These are phyloP conservation scores for Exsudoporus frostii DNA, from an alignment of 768 basidiomycete species.

Conservation along the genomic window DNA sequence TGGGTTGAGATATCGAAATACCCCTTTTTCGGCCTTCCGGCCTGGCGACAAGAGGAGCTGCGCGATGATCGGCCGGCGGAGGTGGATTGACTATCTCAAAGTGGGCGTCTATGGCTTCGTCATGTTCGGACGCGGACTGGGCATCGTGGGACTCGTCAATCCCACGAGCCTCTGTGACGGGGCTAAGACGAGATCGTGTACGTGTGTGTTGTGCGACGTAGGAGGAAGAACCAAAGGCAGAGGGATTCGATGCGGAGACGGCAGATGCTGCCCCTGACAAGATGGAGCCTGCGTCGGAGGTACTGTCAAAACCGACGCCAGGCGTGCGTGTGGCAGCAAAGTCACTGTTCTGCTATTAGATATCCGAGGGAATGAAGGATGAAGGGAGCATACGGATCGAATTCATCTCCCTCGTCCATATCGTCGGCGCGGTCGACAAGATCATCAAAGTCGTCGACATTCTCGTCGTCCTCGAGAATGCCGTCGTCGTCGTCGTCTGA, in stretches of 20 bases:
- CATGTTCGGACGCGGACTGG: slow-evolving; percentile 19
- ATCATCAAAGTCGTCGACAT: slow-evolving; percentile 51
- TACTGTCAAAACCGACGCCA: slow-evolving; percentile 53
- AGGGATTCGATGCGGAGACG: slow-evolving; percentile 54
- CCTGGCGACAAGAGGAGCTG: slow-evolving; percentile 19
- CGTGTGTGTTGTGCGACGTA: slow-evolving; percentile 36
- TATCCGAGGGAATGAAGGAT: background rate
- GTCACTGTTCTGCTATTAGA: slow-evolving; percentile 42
- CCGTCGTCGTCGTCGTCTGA: slow-evolving; percentile 53
- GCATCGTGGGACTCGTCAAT: slow-evolving; percentile 29
- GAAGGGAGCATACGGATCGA: slow-evolving; percentile 64
- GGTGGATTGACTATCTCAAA: slow-evolving; percentile 57
- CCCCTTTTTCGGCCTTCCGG: slow-evolving; percentile 30
- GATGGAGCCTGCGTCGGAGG: slow-evolving; percentile 60
- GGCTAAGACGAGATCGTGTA: slow-evolving; percentile 52
- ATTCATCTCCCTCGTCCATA: slow-evolving; percentile 68
- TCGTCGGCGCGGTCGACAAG: slow-evolving; percentile 46
- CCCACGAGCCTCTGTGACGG: slow-evolving; percentile 54
- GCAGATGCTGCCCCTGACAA: slow-evolving; percentile 50
- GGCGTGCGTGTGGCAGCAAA: slow-evolving; percentile 60
- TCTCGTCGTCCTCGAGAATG: slow-evolving; percentile 47
- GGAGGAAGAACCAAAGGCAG: slow-evolving; percentile 48
- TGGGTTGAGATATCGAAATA: slow-evolving; percentile 26
- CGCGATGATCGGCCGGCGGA: slow-evolving; percentile 20
- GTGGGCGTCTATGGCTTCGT: slow-evolving; percentile 37